phyloP scores from a whole-genome alignment of 129 eudicot genomes.

The Flaveria bidentis region DNA sequence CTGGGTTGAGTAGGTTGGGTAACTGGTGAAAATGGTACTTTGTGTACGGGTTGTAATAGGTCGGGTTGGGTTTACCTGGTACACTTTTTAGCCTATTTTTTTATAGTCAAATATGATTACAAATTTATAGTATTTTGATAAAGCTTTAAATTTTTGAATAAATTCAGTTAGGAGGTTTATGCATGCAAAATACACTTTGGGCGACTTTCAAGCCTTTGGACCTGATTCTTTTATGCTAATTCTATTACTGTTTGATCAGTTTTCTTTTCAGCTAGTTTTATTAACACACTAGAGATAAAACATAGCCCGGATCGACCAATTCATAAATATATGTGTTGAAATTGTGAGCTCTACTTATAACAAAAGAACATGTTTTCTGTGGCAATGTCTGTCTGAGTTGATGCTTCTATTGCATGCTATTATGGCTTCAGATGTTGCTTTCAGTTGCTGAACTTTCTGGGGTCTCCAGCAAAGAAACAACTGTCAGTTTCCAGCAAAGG shows the following conservation, averaged over 20 bases:
- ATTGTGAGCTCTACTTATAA: not conserved
- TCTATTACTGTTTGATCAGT: not conserved
- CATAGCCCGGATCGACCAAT: not conserved
- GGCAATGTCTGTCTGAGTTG: slow-evolving; percentile 11
- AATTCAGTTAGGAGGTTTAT: not conserved
- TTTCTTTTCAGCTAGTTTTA: not conserved
- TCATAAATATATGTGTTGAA: not conserved
- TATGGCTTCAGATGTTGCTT: slow-evolving; percentile 63
- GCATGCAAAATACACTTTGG: slow-evolving; percentile 7
- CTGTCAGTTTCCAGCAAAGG: slow-evolving; percentile 37
- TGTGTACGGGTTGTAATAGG: not conserved
- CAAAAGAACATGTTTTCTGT: not conserved
- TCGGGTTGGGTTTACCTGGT: not conserved
- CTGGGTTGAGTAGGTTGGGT: not conserved
- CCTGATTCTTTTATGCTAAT: slow-evolving; percentile 7
- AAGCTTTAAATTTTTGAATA: not conserved
- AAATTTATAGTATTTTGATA: not conserved
- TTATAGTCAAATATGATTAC: not conserved
- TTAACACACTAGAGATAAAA: not conserved
- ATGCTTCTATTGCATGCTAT: slow-evolving; percentile 15
- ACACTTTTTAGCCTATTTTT: not conserved
- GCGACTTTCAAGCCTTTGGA: not conserved
- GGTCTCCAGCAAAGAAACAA: slow-evolving; percentile 39
- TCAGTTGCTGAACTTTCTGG: slow-evolving; percentile 63
- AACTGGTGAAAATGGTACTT: not conserved